Percentiles rank a stretch among this genome's conserved stretches.
phyloP scores from a whole-genome alignment of 768 basidiomycete genomes.

The Suillus ampliporus region DNA sequence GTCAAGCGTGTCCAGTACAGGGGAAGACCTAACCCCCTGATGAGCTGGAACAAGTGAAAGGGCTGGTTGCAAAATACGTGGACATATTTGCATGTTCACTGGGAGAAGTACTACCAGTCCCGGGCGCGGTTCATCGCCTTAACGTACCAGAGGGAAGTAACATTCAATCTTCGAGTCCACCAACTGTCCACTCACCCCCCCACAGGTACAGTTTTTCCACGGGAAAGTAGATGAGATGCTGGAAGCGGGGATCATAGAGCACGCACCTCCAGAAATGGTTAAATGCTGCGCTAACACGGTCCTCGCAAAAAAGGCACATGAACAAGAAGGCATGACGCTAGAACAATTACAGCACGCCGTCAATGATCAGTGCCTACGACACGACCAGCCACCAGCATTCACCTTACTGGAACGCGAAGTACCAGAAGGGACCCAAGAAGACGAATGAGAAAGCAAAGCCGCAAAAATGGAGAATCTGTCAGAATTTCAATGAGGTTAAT shows the following conservation, averaged over 20 bases:
- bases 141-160: not conserved
- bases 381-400: too few relatives aligned
- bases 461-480: slow-evolving; percentile 43
- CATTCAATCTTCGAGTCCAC: not conserved
- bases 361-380: slow-evolving; percentile 22
- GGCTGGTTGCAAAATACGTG: slow-evolving; percentile 31
- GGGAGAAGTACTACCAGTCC: slow-evolving; percentile 41
- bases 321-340: slow-evolving; percentile 31
- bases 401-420: too few relatives aligned
- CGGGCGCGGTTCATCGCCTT: not conserved
- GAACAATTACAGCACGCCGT: slow-evolving; percentile 41
- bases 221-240: slow-evolving; percentile 8
- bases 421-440: too few relatives aligned
- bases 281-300: slow-evolving; percentile 26
- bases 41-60: slow-evolving; percentile 28
- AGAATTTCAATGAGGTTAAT: slow-evolving; percentile 44
- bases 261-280: not conserved
- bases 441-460: too few relatives aligned
- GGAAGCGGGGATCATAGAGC: slow-evolving; percentile 2
- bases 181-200: slow-evolving; percentile 9
- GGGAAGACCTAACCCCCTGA: slow-evolving; percentile 30
- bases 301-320: slow-evolving; percentile 44
- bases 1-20: slow-evolving; percentile 34
- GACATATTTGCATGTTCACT: slow-evolving; percentile 48
- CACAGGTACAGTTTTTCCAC: slow-evolving; percentile 9